These are phyloP conservation scores for Hypholoma sublateritium DNA, from an alignment of 768 basidiomycete genomes.

Conservation along the genomic window DNA sequence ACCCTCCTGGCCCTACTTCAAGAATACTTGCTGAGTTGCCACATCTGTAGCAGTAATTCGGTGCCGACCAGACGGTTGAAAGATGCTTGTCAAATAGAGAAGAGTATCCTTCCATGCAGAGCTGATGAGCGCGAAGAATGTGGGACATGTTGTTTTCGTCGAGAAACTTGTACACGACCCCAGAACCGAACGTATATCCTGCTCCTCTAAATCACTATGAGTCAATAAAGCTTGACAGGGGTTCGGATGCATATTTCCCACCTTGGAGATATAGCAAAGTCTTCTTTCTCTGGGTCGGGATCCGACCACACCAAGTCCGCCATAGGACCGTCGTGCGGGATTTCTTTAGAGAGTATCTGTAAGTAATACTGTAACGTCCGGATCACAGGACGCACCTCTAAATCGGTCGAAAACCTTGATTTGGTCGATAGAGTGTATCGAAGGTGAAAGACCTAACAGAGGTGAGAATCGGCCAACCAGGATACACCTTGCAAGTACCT, in stretches of 20 bases:
- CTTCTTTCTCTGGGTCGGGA: constrained; percentile 98
- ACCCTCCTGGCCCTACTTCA: constrained; percentile 88
- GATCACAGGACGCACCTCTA: constrained; percentile 58
- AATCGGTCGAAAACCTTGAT: constrained; percentile 99
- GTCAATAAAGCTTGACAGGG: constrained; percentile 18
- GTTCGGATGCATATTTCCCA: constrained; percentile 34
- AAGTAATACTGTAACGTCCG: constrained; percentile 16
- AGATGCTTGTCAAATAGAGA: constrained; percentile 95
- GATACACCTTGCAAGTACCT: constrained; percentile 44
- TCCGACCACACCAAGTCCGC: constrained; percentile 99
- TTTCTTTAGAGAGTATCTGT: constrained; percentile 57
- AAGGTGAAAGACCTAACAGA: constrained; percentile 83
- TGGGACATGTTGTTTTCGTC: constrained; percentile 96
- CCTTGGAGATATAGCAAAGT: constrained; percentile 98
- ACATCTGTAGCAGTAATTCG: constrained; percentile 98
- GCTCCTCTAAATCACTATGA: constrained; percentile 67
- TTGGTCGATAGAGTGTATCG: constrained; percentile 98
- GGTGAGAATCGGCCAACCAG: constrained; percentile 6
- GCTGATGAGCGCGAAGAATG: constrained; percentile 95
- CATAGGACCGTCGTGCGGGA: constrained; percentile 99
- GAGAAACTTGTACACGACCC: constrained; percentile 97
- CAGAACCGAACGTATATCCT: constrained; percentile 97
- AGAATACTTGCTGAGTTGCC: constrained; percentile 96
- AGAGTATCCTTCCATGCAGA: constrained; percentile 99
- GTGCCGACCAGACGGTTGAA: constrained; percentile 98